These are phyloP conservation scores for Syzygium malaccense DNA, from an alignment of 441 rosid species.

Conservation along the genomic window DNA sequence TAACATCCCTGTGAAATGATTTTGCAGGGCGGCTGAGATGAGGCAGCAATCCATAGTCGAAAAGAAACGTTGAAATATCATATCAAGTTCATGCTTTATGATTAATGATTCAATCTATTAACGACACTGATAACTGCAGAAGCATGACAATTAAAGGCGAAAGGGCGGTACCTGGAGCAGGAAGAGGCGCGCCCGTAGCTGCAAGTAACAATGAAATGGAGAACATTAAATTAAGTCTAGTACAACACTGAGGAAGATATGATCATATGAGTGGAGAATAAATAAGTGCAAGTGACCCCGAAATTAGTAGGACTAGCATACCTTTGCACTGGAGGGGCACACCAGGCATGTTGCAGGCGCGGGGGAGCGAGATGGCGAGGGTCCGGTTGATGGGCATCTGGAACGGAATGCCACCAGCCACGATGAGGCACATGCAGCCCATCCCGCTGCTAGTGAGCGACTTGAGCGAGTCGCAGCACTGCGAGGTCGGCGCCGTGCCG, in stretches of 20 bases:
- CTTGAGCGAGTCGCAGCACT: constrained; percentile 57
- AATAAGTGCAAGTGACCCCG: neutral
- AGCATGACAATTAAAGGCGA: neutral
- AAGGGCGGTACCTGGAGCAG: neutral
- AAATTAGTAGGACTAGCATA: neutral
- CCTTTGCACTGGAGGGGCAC: constrained; percentile 85
- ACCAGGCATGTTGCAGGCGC: constrained; percentile 77
- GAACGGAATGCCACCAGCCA: constrained; percentile 57
- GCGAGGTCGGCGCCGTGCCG: constrained; percentile 46
- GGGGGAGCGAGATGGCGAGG: constrained; percentile 78
- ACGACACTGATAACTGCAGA: neutral
- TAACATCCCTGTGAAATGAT: neutral
- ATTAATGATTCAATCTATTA: neutral
- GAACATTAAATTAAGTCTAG: neutral
- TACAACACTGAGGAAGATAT: neutral
- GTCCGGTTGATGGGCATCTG: constrained; percentile 65
- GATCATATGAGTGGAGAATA: neutral
- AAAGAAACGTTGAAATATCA: neutral
- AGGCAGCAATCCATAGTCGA: neutral
- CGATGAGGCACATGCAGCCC: constrained; percentile 70
- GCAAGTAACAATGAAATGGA: neutral
- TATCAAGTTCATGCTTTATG: neutral
- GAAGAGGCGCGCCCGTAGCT: constrained; percentile 3
- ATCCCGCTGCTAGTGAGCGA: constrained; percentile 45
- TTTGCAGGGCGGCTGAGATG: neutral